phyloP scores from a whole-genome alignment of 441 rosid genomes.

The Erysimum pusillum region DNA sequence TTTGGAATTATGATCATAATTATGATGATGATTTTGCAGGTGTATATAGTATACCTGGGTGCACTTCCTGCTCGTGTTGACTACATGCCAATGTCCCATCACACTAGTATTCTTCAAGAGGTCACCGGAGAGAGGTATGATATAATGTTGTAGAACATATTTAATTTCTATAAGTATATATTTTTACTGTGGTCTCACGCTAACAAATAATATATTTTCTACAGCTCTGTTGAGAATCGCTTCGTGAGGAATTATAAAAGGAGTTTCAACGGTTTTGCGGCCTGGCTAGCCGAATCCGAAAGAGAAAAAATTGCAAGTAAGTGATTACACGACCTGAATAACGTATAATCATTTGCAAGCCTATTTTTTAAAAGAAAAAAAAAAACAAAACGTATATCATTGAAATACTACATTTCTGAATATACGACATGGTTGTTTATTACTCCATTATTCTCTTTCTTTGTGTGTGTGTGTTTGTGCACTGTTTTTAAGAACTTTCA shows the following conservation, averaged over 20 bases:
- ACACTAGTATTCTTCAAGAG: slow-evolving; percentile 40
- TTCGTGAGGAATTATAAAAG: slow-evolving; percentile 57
- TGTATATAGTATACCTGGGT: slow-evolving; percentile 74
- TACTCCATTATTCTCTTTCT: too few relatives aligned
- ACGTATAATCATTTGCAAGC: too few relatives aligned
- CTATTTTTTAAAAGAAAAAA: too few relatives aligned
- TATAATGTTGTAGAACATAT: too few relatives aligned
- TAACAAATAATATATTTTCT: too few relatives aligned
- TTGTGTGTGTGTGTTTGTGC: too few relatives aligned
- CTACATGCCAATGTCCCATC: slow-evolving; percentile 49
- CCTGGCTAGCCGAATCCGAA: slow-evolving; percentile 48
- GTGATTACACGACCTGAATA: neutral
- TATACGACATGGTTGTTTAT: too few relatives aligned
- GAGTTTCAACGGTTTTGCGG: slow-evolving; percentile 60
- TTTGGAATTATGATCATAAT: neutral
- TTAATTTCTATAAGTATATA: too few relatives aligned
- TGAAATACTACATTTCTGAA: too few relatives aligned
- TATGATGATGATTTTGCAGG: slow-evolving; percentile 51
- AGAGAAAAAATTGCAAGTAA: slow-evolving; percentile 45
- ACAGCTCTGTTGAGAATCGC: slow-evolving; percentile 52
- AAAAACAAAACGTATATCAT: too few relatives aligned
- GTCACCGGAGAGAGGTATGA: slow-evolving; percentile 41
- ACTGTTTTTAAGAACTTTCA: too few relatives aligned
- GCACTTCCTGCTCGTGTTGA: slow-evolving; percentile 67
- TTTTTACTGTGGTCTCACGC: too few relatives aligned